Base-by-base conservation (phyloP, 2,329 filamentous ascomycete genomes). In the Paecilomyces sp. region DNA sequence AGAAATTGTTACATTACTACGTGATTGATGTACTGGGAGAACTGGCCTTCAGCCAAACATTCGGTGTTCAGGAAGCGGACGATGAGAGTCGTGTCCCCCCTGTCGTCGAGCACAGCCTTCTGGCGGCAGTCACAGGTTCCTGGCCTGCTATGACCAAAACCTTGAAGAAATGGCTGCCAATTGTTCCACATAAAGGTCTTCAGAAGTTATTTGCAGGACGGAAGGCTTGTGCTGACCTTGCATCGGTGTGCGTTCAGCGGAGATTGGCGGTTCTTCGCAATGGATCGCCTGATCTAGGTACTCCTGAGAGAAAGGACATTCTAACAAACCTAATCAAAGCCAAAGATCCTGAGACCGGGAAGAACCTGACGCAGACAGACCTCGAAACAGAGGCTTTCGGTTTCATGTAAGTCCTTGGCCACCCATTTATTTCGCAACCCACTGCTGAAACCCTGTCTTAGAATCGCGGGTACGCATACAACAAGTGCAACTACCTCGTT, bases 381-480 rank as follows among this genome's bases (percentile, higher is more conserved):
- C 60, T 75, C 0, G 68, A 73, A 56, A 70, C 73, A 0, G 72
- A 76, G 55, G 72, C 72, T 3, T 76, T 75, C 63, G 73, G 70
- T 1, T 73, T 74, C 55, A 73, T 76, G 72, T 73, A 64, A 63
- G 65, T 62, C 68, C 13, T n/a, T 41, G 0, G 13, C 13, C n/a
- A 41, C 12, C 4, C 9, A 41, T n/a, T 15, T 41, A 2, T n/a
- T 15, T n/a, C 4, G 5, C 9, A 5, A 15, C n/a, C 9, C n/a
- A 15, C 13, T 15, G 34, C 34, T 41, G 34, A 41, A 41, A 12
- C 4, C 12, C 34, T 41, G 12, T 41, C 34, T 41, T 41, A 72
- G 69, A 22, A 70, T 74, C 56, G 71, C 71, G 12, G 72, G 72
- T 8, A 69, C 68, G 6, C 71, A 74, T 58, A 73, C 72, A 1